Base-by-base conservation (phyloP, 176 grass and related monocot species). In the Eleusine coracana region DNA sequence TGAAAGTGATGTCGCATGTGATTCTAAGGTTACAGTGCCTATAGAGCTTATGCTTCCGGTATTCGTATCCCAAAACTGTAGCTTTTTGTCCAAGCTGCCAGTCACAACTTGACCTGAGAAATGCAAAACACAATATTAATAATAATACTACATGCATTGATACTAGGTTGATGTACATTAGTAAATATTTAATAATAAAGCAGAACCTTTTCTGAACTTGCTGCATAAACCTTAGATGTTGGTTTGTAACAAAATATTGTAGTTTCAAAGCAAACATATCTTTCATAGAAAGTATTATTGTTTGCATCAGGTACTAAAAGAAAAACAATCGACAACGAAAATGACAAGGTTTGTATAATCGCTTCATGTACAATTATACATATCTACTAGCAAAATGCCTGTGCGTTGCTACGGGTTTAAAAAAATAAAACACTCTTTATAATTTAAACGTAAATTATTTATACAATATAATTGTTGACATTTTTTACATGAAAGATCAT, bases 31-130 rank as follows among this genome's bases (percentile, higher is more conserved):
- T 62, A 75, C 41, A 44, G n/a, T 81, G 50, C 27, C 49, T 23
- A 21, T 70, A 34, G 75, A 45, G 84, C 38, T 84, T 49, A 50
- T 55, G 74, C 66, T 91, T 86, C 73, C 73, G 55, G 49, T 34
- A 68, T 86, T 73, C 25, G 37, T 18, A 81, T 93, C 88, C 93
- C 90, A 92, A 46, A 93, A 84, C 74, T 62, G 70, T 58, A 96
- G n/a, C 31, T 91, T 89, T 20, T 91, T 96, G 52, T 96, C 88
- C 68, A 90, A 65, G 72, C 80, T 85, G 40, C 76, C 68, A 18
- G 90, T 82, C 29, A 92, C 62, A 71, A 93, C 20, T 75, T 88
- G 88, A 81, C 85, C 93, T 96, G 86, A 64, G 82, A 89, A 80
- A 20, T 28, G 78, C 3, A 0, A 79, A 46, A 68, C 12, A 82